A percentile compares a stretch with the other conserved stretches of the same genome.
These are phyloP conservation scores for Microcera coccophila DNA, from an alignment of 2,329 filamentous ascomycete species.

Conservation along the genomic window DNA sequence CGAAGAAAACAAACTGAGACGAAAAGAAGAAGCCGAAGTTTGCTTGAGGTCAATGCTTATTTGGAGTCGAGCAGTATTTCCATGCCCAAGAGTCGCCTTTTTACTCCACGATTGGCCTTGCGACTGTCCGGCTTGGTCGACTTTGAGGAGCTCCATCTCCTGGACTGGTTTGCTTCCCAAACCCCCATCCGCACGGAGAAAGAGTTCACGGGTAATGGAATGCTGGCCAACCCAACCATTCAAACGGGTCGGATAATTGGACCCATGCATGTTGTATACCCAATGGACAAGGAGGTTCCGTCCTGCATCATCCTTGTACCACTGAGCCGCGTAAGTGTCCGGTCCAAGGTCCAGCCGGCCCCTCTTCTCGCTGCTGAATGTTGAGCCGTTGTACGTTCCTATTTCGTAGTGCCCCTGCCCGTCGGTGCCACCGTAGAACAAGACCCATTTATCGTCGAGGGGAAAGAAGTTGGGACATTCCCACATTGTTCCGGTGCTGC, in stretches of 20 bases:
- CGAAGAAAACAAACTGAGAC: constrained; percentile 23
- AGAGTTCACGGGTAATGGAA: constrained; percentile 29
- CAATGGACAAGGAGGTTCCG: constrained; percentile 25
- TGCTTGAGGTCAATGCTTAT: constrained; percentile 20
- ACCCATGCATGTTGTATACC: constrained; percentile 26
- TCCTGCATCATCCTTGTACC: constrained; percentile 28
- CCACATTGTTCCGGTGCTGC: constrained; percentile 21
- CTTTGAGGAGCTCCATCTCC: constrained; percentile 21
- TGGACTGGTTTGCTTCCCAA: constrained; percentile 24
- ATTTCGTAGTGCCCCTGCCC: constrained; percentile 20
- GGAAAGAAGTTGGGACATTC: constrained; percentile 28
- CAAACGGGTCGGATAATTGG: constrained; percentile 25
- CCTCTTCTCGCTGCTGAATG: constrained; percentile 23
- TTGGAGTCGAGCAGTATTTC: constrained; percentile 23
- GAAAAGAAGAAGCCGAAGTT: constrained; percentile 25
- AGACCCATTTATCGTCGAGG: constrained; percentile 25
- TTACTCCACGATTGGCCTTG: too few relatives aligned
- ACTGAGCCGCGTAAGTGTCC: constrained; percentile 29
- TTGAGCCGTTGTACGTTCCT: constrained; percentile 20
- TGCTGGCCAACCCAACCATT: constrained; percentile 30
- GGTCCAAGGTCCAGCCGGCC: constrained; percentile 25
- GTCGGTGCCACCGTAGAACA: constrained; percentile 24
- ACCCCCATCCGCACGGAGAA: constrained; percentile 25
- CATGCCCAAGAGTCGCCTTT: constrained; percentile 16
- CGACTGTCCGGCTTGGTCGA: constrained; percentile 8